Evolutionary conservation across 306 rosid species (phyloP), one percentile per base, ranked within the genome.

Genomic region (Fragaria nilgerrensis): DNA sequence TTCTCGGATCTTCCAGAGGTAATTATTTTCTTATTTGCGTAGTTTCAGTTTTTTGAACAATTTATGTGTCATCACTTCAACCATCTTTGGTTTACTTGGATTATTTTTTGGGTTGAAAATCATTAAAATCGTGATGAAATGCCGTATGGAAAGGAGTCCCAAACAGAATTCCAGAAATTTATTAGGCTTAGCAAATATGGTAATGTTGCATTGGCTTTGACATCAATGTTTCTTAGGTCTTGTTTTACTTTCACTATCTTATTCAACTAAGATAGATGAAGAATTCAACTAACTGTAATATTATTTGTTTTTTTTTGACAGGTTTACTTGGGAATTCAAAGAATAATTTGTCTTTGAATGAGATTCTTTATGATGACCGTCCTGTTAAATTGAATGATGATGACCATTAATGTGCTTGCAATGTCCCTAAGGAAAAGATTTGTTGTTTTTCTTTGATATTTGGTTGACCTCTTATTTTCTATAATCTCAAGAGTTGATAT

Each of bases 1-100:
- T 85, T 94, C 27, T 86, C 94, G 15, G 98, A 94, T 76, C 90
- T 94, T 22, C 98, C 98, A 14, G 19, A 39, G 64, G 98, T 91
- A 61, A 61, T 12, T 4, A 1, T 61, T 5, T 0, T 61, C 0
- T 11, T 56, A 13, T 27, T 36, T 44, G 32, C 10, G 13, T 5
- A 3, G 8, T 73, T 9, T 5, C 1, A 34, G 2, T 8, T 7
- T 6, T 4, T 5, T 2, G 47, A 3, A 77, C 11, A 14, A 14
- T 7, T 32, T 2, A 67, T 64, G 25, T 19, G 0, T 75, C 7
- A n/a, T 65, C 47, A 17, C 11, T 12, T 23, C 17, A 34, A 45
- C 45, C 3, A 19, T 52, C 20, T 6, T 19, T 45, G 5, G 32
- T 15, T 52, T 56, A 36, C 77, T 41, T 37, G 91, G 98, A 82